phyloP scores from a whole-genome alignment of 1,284 basidiomycete genomes.

The Fomitopsis pinicola region DNA sequence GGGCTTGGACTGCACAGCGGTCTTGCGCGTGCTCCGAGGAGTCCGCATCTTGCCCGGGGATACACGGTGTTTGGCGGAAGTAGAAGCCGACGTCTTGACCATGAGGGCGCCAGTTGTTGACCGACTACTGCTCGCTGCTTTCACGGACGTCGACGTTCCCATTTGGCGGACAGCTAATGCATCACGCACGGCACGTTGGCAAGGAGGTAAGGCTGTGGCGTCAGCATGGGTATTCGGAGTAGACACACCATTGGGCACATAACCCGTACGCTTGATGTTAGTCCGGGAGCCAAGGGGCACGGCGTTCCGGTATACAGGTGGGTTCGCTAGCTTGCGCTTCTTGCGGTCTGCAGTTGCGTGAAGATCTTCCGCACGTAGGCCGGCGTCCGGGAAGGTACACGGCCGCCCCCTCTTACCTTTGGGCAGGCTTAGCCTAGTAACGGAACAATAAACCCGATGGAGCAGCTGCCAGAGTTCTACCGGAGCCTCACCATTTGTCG shows the following conservation, averaged over 20 bases:
- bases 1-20: background rate
- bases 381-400: background rate
- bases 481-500: constrained; percentile 10
- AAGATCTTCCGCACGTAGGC: background rate
- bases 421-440: background rate
- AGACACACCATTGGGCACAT: background rate
- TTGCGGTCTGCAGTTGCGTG: background rate
- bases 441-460: background rate
- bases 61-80: background rate
- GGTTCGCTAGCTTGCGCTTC: background rate
- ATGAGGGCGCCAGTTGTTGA: background rate
- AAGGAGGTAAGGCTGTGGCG: background rate
- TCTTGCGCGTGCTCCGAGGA: background rate
- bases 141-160: background rate
- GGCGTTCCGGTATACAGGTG: background rate
- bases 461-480: background rate
- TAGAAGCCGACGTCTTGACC: background rate
- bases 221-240: background rate
- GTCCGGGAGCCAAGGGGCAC: background rate
- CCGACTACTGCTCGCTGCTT: background rate
- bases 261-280: background rate
- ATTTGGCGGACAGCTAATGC: background rate
- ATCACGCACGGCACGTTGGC: background rate
- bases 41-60: background rate
- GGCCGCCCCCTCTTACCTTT: background rate